Conservation (phyloP, 768 basidiomycete species). For the Chalciporus sphaerocephalus region DNA sequence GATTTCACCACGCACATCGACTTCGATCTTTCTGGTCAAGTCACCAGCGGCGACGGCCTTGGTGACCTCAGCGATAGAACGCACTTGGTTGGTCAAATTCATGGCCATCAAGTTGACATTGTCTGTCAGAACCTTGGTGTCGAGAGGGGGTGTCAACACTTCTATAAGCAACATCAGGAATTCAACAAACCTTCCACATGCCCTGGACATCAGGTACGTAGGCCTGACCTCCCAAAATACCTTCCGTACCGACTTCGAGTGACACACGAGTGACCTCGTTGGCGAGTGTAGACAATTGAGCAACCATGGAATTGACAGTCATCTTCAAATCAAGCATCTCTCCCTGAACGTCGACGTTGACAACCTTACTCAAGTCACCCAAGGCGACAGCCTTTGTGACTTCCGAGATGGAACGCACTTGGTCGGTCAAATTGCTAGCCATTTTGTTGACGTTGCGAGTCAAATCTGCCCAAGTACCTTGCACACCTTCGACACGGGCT, state of each 20-base stretch:
- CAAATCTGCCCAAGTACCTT: conserved; percentile 90
- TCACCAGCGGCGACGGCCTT: conserved; percentile 94
- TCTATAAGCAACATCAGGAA: neutral
- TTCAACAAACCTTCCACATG: conserved; percentile 75
- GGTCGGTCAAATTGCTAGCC: conserved; percentile 79
- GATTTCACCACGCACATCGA: conserved; percentile 91
- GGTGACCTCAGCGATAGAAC: conserved; percentile 86
- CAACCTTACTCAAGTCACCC: conserved; percentile 79
- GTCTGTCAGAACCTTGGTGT: conserved; percentile 53
- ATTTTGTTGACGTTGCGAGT: conserved; percentile 92
- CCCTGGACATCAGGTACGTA: conserved; percentile 89
- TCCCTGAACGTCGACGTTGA: conserved; percentile 90
- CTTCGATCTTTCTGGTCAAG: conserved; percentile 87
- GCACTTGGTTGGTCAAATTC: conserved; percentile 88
- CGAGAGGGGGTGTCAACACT: conserved; percentile 11
- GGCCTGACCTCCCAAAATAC: conserved; percentile 91
- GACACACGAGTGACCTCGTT: conserved; percentile 89
- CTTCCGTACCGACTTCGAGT: conserved; percentile 88
- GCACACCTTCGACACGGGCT: conserved; percentile 84
- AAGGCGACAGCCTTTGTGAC: conserved; percentile 74
- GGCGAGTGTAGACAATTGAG: conserved; percentile 65
- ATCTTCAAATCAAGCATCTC: conserved; percentile 87
- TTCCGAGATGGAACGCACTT: conserved; percentile 89
- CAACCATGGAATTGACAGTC: conserved; percentile 77
- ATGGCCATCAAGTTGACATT: conserved; percentile 89